These are phyloP conservation scores for Arthrobotrys iridis DNA, from an alignment of 2,329 filamentous ascomycete species.

Conservation along the genomic window DNA sequence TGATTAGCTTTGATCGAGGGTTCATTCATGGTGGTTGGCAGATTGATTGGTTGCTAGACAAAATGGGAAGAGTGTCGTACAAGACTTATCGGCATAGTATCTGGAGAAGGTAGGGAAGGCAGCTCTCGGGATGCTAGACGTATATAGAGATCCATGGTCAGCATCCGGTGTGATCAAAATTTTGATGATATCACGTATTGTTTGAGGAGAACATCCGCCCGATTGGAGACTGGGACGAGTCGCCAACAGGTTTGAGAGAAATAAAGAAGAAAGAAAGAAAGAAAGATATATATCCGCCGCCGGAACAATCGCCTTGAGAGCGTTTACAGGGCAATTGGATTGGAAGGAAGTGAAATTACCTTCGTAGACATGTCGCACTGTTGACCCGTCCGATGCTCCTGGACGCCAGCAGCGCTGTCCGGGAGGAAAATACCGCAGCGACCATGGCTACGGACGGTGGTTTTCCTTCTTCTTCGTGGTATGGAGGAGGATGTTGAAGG, in stretches of 20 bases:
- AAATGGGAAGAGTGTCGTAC: slow-evolving; percentile 1
- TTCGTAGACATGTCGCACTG: slow-evolving; percentile 35
- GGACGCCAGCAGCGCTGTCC: slow-evolving; percentile 49
- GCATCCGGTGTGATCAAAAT: too few relatives aligned
- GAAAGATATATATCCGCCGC: background rate
- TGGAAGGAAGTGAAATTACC: background rate
- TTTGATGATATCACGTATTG: background rate
- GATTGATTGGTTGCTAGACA: too few relatives aligned
- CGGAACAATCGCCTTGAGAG: background rate
- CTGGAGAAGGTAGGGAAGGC: slow-evolving; percentile 40
- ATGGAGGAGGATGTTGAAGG: background rate
- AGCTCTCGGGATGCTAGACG: slow-evolving; percentile 25
- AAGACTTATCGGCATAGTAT: slow-evolving; percentile 54
- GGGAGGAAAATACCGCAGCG: slow-evolving; percentile 50
- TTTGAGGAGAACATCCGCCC: too few relatives aligned
- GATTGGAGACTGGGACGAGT: too few relatives aligned
- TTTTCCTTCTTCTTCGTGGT: too few relatives aligned
- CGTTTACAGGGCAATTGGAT: background rate
- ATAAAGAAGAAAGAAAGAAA: too few relatives aligned
- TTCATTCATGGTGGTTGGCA: too few relatives aligned
- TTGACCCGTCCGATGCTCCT: slow-evolving; percentile 36
- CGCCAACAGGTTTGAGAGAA: too few relatives aligned
- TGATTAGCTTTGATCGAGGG: background rate
- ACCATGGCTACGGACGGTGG: slow-evolving; percentile 38
- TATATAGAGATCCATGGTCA: slow-evolving; percentile 20